Percentiles rank a stretch among this genome's conserved stretches.
Evolutionary conservation across 2,329 filamentous ascomycete species (phyloP).

Genomic region (Penicillium aurantiogriseum): DNA sequence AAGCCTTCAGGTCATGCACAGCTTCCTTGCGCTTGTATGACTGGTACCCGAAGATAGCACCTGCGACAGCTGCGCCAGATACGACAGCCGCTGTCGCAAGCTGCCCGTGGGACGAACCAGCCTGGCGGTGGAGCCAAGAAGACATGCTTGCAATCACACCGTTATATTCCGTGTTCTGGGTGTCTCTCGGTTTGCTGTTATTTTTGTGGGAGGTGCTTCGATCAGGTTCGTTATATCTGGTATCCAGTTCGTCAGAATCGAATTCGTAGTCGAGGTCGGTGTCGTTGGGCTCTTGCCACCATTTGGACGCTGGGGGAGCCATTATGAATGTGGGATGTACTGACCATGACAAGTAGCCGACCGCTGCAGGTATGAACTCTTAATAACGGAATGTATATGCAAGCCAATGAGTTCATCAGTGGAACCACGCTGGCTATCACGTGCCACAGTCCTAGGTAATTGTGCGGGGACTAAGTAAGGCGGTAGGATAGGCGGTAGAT

Average conservation of each 20-base stretch:
- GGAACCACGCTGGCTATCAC: slow-evolving; percentile 22
- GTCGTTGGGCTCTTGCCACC: slow-evolving; percentile 22
- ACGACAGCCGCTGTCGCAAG: slow-evolving; percentile 45
- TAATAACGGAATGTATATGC: slow-evolving; percentile 18
- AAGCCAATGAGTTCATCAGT: slow-evolving; percentile 23
- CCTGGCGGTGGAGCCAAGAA: slow-evolving; percentile 46
- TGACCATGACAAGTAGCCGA: slow-evolving; percentile 12
- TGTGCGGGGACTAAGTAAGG: background rate
- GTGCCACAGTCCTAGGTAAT: slow-evolving; percentile 13
- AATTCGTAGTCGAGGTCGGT: slow-evolving; percentile 28
- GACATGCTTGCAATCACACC: slow-evolving; percentile 36
- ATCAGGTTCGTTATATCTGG: slow-evolving; percentile 21
- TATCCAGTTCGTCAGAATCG: slow-evolving; percentile 27
- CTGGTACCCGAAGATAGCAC: slow-evolving; percentile 58
- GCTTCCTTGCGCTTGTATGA: slow-evolving; percentile 55
- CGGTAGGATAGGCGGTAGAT: background rate
- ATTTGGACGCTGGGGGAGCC: slow-evolving; percentile 14
- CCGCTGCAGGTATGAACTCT: slow-evolving; percentile 7
- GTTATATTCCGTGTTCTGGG: slow-evolving; percentile 1
- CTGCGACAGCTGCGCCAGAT: slow-evolving; percentile 45
- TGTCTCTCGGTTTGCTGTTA: slow-evolving; percentile 1
- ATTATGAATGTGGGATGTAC: slow-evolving; percentile 9
- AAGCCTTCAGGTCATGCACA: slow-evolving; percentile 59
- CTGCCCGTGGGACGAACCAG: slow-evolving; percentile 43
- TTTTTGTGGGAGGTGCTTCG: slow-evolving; percentile 9